Evolutionary conservation across 768 basidiomycete species (phyloP), one percentile per base, ranked within the genome.

Genomic region (Dioszegia aurantiaca): DNA sequence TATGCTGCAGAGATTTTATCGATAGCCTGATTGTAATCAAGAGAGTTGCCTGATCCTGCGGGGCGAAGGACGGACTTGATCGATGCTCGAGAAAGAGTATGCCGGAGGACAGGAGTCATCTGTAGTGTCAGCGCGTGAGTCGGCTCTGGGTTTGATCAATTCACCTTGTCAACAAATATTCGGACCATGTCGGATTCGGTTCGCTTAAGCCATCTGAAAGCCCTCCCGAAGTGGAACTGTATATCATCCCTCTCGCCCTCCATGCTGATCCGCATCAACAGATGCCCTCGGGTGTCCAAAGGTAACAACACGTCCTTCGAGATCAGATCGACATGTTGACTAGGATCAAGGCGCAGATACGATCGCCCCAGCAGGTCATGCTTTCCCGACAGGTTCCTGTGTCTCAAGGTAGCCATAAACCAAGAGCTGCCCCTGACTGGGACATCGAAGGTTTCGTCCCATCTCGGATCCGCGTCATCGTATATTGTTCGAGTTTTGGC

Each of bases 191-290:
- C 94, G 23, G 83, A 85, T 72, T 98, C 91, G 0, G 91, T 89
- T 30, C 92, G 81, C 78, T 97, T 97, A 65, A 99, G 75, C 48
- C 67, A 69, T 44, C 94, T 82, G 82, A 99, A 99, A 2, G 87
- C 94, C 30, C 92, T 83, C 26, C 95, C 95, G 69, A 98, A 99
- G 80, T 88, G 93, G 80, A 95, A 99, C 65, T 89, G 89, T 8
- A 91, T 89, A 73, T 99, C 95, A 67, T 95, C 92, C 78, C 94
- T 92, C 81, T 98, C 95, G 53, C 93, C 92, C 72, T 99, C 95
- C 92, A 98, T 95, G 72, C 90, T 93, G 58, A 98, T 83, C 19
- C 95, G 84, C 30, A 95, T 80, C 36, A 95, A 78, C 48, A 97
- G 82, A 31, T 90, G 84, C 4, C 95, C 92, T 54, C 85, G 82